Percentiles rank a stretch among this genome's conserved stretches.
Conservation (phyloP, 257 asterid species). For the Pogostemon cablin region DNA sequence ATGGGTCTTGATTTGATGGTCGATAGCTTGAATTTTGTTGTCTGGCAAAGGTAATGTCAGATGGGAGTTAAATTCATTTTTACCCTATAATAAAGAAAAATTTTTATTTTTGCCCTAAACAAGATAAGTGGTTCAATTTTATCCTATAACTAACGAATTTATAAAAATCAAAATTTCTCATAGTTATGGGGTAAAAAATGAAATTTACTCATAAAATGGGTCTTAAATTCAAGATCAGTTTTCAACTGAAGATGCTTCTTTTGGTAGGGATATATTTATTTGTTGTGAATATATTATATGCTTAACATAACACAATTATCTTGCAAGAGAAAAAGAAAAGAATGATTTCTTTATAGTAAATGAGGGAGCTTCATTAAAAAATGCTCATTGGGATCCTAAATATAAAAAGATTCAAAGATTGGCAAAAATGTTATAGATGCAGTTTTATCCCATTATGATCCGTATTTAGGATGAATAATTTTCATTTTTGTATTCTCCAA, state of each 20-base stretch:
- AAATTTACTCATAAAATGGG: too few species aligned
- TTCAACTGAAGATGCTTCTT: not conserved
- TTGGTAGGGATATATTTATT: not conserved
- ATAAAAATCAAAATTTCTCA: too few species aligned
- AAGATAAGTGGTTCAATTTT: too few species aligned
- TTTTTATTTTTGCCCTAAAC: too few species aligned
- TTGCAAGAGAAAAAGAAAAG: not conserved
- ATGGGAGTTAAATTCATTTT: too few species aligned
- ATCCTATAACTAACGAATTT: too few species aligned
- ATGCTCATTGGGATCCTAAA: not conserved
- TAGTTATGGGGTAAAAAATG: too few species aligned
- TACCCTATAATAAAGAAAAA: conserved; percentile 11
- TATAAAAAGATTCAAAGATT: not conserved
- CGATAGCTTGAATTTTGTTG: not conserved
- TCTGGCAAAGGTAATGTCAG: conserved; percentile 17
- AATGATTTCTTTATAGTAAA: not conserved
- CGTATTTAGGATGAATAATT: not conserved
- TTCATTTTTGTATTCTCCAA: not conserved
- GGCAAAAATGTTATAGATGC: not conserved
- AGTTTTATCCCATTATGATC: not conserved
- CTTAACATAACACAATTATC: not conserved
- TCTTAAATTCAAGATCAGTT: not conserved
- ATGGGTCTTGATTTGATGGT: conserved; percentile 5
- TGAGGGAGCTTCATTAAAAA: not conserved
- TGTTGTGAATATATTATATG: conserved; percentile 10